Evolutionary conservation across 495 filamentous ascomycete genomes (phyloP).

Genomic region (Xylaria bambusicola): DNA sequence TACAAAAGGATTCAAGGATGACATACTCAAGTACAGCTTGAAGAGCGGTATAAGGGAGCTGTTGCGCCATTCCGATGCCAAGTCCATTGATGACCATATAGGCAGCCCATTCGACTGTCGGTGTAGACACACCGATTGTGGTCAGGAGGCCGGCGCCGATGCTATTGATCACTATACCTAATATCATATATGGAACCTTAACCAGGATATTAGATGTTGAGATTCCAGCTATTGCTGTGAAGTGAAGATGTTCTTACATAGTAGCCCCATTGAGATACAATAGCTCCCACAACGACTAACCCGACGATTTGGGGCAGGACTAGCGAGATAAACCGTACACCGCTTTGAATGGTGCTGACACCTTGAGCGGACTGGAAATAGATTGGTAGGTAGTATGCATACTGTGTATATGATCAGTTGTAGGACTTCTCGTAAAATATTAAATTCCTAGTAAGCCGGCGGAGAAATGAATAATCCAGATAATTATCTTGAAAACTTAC

Average conservation of each 20-base stretch:
- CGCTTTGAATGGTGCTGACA: conserved; percentile 6
- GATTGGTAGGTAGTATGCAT: conserved; percentile 15
- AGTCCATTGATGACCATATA: conserved; percentile 47
- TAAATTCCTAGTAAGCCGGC: no score
- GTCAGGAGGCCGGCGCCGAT: conserved; percentile 52
- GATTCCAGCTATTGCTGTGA: no score
- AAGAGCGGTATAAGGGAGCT: conserved; percentile 7
- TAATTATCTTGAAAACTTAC: no score
- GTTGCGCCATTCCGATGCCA: conserved; percentile 1
- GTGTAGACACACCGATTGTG: conserved; percentile 44
- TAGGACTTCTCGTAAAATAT: no score
- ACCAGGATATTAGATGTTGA: no score
- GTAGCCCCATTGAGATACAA: conserved; percentile 47
- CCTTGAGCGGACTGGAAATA: conserved; percentile 14
- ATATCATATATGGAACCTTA: conserved; percentile 17
- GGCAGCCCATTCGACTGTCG: conserved; percentile 49
- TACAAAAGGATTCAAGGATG: no score
- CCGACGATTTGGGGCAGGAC: conserved; percentile 64
- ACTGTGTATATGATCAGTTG: no score
- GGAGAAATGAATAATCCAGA: no score
- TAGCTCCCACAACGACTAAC: conserved; percentile 38
- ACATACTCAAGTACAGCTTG: conserved; percentile 8
- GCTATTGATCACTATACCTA: conserved; percentile 39
- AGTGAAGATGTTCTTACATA: conserved; percentile 24
- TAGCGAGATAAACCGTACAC: conserved; percentile 57